These are phyloP conservation scores for Vitis hybrid DNA, from an alignment of 177 flowering plant species.

Conservation along the genomic window DNA sequence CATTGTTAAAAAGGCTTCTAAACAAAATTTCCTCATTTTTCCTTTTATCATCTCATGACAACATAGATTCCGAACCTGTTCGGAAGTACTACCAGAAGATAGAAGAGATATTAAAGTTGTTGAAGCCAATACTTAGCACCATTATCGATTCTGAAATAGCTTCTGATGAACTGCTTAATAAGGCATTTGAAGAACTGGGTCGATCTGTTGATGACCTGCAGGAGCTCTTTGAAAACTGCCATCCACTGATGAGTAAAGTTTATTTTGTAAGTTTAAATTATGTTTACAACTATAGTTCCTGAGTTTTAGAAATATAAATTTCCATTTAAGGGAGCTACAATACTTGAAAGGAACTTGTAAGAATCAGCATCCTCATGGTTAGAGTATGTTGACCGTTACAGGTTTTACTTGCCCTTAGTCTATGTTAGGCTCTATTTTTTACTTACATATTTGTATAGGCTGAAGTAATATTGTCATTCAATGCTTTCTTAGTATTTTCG, in stretches of 20 bases:
- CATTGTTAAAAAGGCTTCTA: constrained; percentile 63
- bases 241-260: constrained; percentile 74
- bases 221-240: constrained; percentile 67
- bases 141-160: constrained; percentile 51
- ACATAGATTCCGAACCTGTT: constrained; percentile 49
- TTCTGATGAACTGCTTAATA: constrained; percentile 48
- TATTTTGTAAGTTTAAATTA: constrained; percentile 63
- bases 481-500: too few species aligned
- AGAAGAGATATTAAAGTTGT: constrained; percentile 66
- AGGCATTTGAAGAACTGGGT: constrained; percentile 54
- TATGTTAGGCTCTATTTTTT: too few species aligned
- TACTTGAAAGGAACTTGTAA: background rate
- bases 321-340: background rate
- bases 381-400: background rate
- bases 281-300: background rate
- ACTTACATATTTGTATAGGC: too few species aligned
- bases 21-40: constrained; percentile 51
- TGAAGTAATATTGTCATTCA: too few species aligned
- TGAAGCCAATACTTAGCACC: constrained; percentile 67
- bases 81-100: constrained; percentile 51
- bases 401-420: too few species aligned
- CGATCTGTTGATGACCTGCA: constrained; percentile 53
- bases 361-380: background rate
- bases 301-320: background rate
- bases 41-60: constrained; percentile 43